These are phyloP conservation scores for Mycotypha africana DNA, from an alignment of 371 early-diverging fungal species.

Conservation along the genomic window DNA sequence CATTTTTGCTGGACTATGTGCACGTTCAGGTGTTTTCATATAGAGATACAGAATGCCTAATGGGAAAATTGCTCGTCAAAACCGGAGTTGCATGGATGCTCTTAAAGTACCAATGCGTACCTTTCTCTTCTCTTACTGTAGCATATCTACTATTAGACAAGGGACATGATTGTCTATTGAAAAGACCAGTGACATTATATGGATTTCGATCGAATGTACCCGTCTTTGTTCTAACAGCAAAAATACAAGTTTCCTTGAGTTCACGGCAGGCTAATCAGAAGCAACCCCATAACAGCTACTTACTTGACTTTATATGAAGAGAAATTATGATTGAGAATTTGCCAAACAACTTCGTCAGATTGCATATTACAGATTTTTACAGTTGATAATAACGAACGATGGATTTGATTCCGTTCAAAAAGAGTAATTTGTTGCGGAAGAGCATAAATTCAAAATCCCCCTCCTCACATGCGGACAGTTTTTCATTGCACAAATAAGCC, in stretches of 20 bases:
- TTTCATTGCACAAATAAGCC: too few species aligned
- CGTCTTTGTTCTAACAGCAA: constrained; percentile 60
- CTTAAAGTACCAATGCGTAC: too few species aligned
- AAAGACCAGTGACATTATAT: constrained; percentile 98
- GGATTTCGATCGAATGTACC: constrained; percentile 96
- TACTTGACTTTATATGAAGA: constrained; percentile 95
- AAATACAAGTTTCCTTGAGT: neutral
- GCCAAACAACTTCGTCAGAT: constrained; percentile 76
- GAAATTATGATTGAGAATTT: constrained; percentile 83
- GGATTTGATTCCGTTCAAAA: too few species aligned
- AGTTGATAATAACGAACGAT: too few species aligned
- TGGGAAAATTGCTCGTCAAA: too few species aligned
- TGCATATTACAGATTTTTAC: constrained; percentile 16
- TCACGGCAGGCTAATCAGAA: too few species aligned
- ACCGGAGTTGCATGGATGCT: too few species aligned
- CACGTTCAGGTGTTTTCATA: constrained; percentile 97
- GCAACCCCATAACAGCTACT: too few species aligned
- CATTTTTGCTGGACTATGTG: constrained; percentile 91
- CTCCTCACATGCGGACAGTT: too few species aligned
- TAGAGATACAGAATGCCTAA: constrained; percentile 81
- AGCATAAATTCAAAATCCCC: too few species aligned
- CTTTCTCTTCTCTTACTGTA: constrained; percentile 92
- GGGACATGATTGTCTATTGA: constrained; percentile 96
- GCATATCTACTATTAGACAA: constrained; percentile 98
- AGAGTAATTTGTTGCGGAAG: too few species aligned